A percentile compares a stretch with the other conserved stretches of the same genome.
Evolutionary conservation across 345 rosid species (phyloP).

Genomic region (Hypericum perforatum): DNA sequence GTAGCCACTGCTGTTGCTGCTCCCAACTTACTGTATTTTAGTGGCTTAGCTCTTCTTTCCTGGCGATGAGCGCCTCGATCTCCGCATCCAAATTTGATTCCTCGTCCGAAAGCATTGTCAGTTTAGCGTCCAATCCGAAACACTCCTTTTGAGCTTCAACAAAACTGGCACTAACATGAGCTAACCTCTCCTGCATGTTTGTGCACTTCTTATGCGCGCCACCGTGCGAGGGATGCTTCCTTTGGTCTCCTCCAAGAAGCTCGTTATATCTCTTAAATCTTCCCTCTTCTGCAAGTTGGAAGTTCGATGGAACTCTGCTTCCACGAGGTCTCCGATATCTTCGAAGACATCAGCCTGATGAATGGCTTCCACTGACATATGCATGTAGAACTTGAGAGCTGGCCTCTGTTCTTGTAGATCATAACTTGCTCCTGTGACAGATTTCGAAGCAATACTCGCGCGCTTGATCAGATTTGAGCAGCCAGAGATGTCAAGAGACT

Average conservation of each 20-base stretch:
- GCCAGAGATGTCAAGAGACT: not conserved
- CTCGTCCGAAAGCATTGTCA: not conserved
- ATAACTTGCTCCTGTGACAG: not conserved
- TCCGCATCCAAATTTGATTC: not conserved
- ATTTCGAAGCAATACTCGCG: not conserved
- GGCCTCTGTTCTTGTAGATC: not conserved
- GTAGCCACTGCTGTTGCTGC: too few relatives aligned
- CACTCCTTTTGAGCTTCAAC: not conserved
- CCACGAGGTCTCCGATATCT: not conserved
- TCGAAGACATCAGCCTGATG: not conserved
- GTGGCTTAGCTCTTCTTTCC: not conserved
- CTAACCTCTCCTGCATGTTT: not conserved
- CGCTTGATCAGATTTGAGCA: not conserved
- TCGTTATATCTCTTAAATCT: not conserved
- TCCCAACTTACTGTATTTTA: too few relatives aligned
- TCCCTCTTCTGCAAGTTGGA: not conserved
- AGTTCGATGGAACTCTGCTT: not conserved
- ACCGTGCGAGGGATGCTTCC: not conserved
- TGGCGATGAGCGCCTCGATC: not conserved
- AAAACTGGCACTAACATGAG: not conserved
- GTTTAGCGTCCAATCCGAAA: not conserved
- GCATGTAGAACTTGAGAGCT: not conserved
- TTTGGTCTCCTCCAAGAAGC: not conserved
- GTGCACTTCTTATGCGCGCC: not conserved
- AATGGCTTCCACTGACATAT: not conserved